Conservation (phyloP, 2,329 filamentous ascomycete species). For the Didymella glomerata region DNA sequence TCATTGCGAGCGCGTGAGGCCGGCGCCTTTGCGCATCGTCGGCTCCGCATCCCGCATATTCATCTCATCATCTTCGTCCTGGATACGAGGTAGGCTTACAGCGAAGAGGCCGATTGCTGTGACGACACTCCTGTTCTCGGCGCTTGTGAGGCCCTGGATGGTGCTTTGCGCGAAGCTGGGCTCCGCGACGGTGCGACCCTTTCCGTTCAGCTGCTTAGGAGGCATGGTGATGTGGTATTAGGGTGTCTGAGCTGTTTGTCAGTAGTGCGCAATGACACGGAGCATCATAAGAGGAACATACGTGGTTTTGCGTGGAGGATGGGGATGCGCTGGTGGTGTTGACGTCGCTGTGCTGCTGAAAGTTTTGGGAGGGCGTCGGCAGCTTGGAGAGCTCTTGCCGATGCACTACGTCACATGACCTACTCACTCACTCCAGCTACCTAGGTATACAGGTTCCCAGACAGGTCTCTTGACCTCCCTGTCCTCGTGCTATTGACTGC, state of each 20-base stretch:
- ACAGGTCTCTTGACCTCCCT: too few relatives aligned
- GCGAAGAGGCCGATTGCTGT: constrained; percentile 60
- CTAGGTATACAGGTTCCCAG: too few relatives aligned
- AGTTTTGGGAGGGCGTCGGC: constrained; percentile 35
- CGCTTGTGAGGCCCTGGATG: constrained; percentile 54
- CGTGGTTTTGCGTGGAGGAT: constrained; percentile 13
- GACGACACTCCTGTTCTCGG: constrained; percentile 61
- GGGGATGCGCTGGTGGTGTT: constrained; percentile 22
- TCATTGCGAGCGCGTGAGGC: background rate
- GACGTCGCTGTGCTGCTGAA: constrained; percentile 28
- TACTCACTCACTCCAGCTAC: background rate
- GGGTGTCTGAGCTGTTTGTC: background rate
- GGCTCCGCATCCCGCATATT: constrained; percentile 19
- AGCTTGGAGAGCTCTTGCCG: constrained; percentile 13
- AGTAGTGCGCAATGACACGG: background rate
- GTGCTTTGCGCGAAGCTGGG: constrained; percentile 53
- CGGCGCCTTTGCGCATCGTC: constrained; percentile 3
- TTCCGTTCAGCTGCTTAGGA: constrained; percentile 41
- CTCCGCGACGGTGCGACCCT: constrained; percentile 43
- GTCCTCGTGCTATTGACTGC: background rate
- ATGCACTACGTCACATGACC: constrained; percentile 7
- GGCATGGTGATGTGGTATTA: constrained; percentile 32
- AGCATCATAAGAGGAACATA: constrained; percentile 7
- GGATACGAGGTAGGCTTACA: constrained; percentile 50
- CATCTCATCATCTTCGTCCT: constrained; percentile 11